Conservation (phyloP, 495 filamentous ascomycete genomes). For the Geopyxis carbonaria region DNA sequence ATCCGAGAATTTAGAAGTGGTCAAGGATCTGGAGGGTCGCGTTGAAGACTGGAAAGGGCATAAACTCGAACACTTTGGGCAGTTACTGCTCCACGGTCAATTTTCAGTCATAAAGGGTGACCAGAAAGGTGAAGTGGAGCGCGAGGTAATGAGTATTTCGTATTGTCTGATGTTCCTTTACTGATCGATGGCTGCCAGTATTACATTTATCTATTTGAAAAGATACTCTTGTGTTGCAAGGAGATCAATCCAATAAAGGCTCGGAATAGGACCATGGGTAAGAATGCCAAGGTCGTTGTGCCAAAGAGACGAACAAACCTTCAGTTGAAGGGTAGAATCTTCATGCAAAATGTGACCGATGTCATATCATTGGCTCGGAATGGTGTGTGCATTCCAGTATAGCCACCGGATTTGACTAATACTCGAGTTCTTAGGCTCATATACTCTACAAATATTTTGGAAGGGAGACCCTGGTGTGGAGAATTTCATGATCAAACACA, state of each 20-base stretch:
- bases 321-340: conserved; percentile 90
- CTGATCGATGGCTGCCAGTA: conserved; percentile 41
- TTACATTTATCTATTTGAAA: conserved; percentile 92
- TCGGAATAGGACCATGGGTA: conserved; percentile 42
- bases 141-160: conserved; percentile 43
- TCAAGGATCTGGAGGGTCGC: conserved; percentile 60
- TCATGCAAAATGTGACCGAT: conserved; percentile 98
- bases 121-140: conserved; percentile 55
- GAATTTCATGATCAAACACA: conserved; percentile 85
- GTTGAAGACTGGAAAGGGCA: conserved; percentile 98
- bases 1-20: conserved; percentile 59
- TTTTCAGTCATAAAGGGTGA: conserved; percentile 87
- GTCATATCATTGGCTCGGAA: conserved; percentile 65
- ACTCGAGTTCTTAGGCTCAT: conserved; percentile 42
- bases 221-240: conserved; percentile 93
- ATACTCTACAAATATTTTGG: conserved; percentile 96
- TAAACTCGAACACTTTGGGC: conserved; percentile 74
- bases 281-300: conserved; percentile 45
- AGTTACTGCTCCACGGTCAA: conserved; percentile 73
- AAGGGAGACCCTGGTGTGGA: conserved; percentile 92
- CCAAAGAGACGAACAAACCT: conserved; percentile 64
- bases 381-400: conserved; percentile 42
- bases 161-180: conserved; percentile 3
- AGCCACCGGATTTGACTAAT: background rate
- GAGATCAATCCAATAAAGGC: conserved; percentile 76